Evolutionary conservation across 441 rosid species (phyloP).

Genomic region (Hura crepitans): DNA sequence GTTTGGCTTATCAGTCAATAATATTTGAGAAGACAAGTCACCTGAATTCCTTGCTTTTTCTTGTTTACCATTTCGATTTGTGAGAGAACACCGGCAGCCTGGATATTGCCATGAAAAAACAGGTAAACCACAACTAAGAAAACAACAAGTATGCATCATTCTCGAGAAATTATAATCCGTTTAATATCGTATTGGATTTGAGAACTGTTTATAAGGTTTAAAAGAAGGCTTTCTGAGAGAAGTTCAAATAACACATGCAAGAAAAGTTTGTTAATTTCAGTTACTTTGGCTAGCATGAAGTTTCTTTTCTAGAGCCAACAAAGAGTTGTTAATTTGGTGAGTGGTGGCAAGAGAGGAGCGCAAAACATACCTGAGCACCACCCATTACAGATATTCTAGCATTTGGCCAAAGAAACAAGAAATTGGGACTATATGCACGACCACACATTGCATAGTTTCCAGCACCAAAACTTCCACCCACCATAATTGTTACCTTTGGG

Average conservation of each 20-base stretch:
- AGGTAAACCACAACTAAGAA: background rate
- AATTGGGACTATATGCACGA: conserved; percentile 85
- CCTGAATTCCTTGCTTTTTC: conserved; percentile 77
- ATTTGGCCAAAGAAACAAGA: conserved; percentile 95
- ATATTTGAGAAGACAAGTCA: conserved; percentile 24
- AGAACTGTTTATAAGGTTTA: background rate
- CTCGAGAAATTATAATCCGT: background rate
- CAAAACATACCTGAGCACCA: conserved; percentile 71
- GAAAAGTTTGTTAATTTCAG: background rate
- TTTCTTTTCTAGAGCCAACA: background rate
- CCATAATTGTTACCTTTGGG: conserved; percentile 80
- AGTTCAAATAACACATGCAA: background rate
- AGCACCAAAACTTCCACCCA: conserved; percentile 97
- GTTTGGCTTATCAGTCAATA: background rate
- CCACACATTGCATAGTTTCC: conserved; percentile 99
- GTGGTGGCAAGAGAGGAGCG: background rate
- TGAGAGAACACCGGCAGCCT: conserved; percentile 95
- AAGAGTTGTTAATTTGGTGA: background rate
- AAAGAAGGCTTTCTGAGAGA: background rate
- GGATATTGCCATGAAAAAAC: conserved; percentile 20
- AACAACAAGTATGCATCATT: background rate
- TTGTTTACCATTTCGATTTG: conserved; percentile 84
- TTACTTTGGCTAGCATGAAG: too few species aligned
- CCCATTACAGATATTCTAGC: conserved; percentile 96
- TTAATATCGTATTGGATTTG: background rate